Evolutionary conservation across 805 yeast species (phyloP), one percentile per base, ranked within the genome.

Genomic region (Candida pseudoglaebosa): DNA sequence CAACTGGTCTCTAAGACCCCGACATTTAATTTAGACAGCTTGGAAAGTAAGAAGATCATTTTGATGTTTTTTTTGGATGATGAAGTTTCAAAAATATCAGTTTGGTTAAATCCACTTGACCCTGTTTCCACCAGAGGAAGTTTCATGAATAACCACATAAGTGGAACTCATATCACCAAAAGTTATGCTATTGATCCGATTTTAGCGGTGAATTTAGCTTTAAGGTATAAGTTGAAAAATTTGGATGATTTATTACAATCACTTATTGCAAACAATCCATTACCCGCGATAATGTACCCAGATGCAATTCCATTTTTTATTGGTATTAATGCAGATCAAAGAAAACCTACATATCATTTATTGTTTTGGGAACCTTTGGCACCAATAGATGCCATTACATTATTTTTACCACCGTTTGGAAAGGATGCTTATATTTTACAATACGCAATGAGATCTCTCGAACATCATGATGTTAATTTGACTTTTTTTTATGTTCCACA

Each of bases 401-500:
- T 87, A 48, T 87, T 93, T 56, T 67, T 84, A 48, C 95, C 95
- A 3, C 81, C 82, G 8, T 79, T 74, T 56, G 81, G 82, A 24
- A 62, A 62, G 22, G 77, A 85, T 51, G 79, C 93, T 0, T 73
- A 67, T 49, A 68, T 87, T 16, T 62, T 87, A 42, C 99, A 93
- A 61, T 93, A 82, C 55, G 83, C 95, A 10, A 84, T 91, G 84
- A 73, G 95, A 49, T 84, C 97, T 0, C 66, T 93, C 46, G 96
- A 89, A 57, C 73, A 80, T 15, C 95, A 87, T 52, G 95, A 88
- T 52, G 88, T 87, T 26, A 84, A 85, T 50, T 65, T 84, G 45
- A 87, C 96, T 0, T 93, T 95, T 67, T 93, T 95, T 59, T 93
- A 95, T 54, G 98, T 93, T 38, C 99, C 99, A 2, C 99, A 93